Percentiles rank a stretch among this genome's conserved stretches.
Conservation (phyloP, 23 red algal genomes). For the Pyropia haitanensis region DNA sequence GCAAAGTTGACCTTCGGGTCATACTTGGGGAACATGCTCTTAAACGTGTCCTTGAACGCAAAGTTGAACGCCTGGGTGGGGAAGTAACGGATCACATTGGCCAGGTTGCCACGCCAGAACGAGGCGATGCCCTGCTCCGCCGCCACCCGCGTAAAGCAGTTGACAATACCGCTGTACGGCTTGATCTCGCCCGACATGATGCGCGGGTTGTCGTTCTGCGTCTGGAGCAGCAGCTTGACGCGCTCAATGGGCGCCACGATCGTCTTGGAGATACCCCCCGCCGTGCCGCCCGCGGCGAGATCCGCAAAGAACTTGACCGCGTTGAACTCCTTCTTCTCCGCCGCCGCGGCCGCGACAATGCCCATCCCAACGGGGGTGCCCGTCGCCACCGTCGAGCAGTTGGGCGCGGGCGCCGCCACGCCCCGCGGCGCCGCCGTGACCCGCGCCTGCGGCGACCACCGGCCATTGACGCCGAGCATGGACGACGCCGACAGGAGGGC, state of each 20-base stretch:
- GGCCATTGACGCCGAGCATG: no score
- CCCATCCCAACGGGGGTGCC: background rate
- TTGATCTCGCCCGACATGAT: slow-evolving; percentile 75
- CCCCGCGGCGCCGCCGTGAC: no score
- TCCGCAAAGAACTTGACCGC: slow-evolving; percentile 80
- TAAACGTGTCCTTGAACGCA: slow-evolving; percentile 99
- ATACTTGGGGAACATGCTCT: slow-evolving; percentile 94
- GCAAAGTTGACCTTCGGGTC: slow-evolving; percentile 89
- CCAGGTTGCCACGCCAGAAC: slow-evolving; percentile 97
- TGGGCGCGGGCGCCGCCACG: no score
- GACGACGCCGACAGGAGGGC: no score
- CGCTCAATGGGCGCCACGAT: slow-evolving; percentile 98
- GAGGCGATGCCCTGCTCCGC: slow-evolving; percentile 87
- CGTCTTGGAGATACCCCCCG: slow-evolving; percentile 95
- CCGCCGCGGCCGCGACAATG: slow-evolving; percentile 52
- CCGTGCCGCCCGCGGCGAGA: slow-evolving; percentile 94
- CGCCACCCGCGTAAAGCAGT: slow-evolving; percentile 90
- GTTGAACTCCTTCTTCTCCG: slow-evolving; percentile 74
- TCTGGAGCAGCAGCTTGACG: slow-evolving; percentile 98
- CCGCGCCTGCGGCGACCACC: no score
- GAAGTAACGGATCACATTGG: slow-evolving; percentile 99
- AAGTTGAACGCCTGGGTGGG: slow-evolving; percentile 99
- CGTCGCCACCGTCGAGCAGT: no score
- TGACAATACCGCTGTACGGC: slow-evolving; percentile 82
- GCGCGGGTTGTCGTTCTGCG: slow-evolving; percentile 84